Conservation (phyloP, 805 yeast species). For the Isabelozyma gotoi region DNA sequence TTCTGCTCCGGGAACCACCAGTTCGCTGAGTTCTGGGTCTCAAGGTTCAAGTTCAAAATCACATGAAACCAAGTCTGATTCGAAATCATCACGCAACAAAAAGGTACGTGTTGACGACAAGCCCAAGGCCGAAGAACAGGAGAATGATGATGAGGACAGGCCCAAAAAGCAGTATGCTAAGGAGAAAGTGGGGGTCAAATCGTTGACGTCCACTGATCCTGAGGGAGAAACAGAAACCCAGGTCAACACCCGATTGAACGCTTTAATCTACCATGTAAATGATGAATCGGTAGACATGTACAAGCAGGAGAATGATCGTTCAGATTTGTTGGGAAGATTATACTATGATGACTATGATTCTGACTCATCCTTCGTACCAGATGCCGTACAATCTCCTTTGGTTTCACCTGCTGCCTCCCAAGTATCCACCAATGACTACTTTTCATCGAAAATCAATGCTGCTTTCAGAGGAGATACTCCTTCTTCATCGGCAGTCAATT, state of each 20-base stretch:
- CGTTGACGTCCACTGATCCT: slow-evolving; percentile 6
- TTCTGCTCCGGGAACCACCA: not conserved
- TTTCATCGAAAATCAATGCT: slow-evolving; percentile 7
- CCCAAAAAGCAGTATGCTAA: slow-evolving; percentile 4
- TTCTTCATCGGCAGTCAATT: not conserved
- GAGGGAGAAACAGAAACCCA: slow-evolving; percentile 27
- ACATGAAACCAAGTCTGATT: not conserved
- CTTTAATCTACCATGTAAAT: slow-evolving; percentile 36
- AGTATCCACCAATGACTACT: slow-evolving; percentile 5
- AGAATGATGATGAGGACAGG: not conserved
- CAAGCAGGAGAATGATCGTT: slow-evolving; percentile 34
- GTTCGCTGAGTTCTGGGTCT: not conserved
- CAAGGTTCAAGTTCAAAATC: not conserved
- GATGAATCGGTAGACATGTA: slow-evolving; percentile 39
- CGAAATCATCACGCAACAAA: too few relatives aligned
- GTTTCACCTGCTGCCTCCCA: slow-evolving; percentile 13
- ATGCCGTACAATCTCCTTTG: slow-evolving; percentile 11
- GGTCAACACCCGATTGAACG: slow-evolving; percentile 37
- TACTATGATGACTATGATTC: slow-evolving; percentile 45
- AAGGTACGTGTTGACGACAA: too few relatives aligned
- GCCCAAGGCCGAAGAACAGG: not conserved
- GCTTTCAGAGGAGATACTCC: not conserved
- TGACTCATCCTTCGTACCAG: slow-evolving; percentile 21
- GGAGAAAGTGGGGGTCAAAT: slow-evolving; percentile 3
- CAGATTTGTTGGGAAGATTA: slow-evolving; percentile 41